These are phyloP conservation scores for Dichotomopilus funicola DNA, from an alignment of 2,329 filamentous ascomycete genomes.

Conservation along the genomic window DNA sequence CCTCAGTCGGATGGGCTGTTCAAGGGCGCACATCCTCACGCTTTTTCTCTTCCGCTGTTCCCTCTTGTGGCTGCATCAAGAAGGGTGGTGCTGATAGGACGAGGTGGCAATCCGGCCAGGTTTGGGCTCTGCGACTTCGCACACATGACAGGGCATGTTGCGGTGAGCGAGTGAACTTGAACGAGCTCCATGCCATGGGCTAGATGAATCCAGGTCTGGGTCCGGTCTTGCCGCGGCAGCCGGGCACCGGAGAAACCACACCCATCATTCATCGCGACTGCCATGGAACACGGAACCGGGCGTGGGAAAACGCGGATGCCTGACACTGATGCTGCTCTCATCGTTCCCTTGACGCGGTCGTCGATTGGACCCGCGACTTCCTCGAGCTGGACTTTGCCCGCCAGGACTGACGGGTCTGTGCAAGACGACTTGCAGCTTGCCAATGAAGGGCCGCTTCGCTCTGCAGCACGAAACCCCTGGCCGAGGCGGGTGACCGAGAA, in stretches of 20 bases:
- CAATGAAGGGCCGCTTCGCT: background rate
- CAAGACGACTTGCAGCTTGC: background rate
- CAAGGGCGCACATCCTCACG: too few relatives aligned
- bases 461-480: too few relatives aligned
- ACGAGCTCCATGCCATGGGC: background rate
- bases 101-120: conserved; percentile 2
- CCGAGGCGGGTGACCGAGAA: conserved; percentile 1
- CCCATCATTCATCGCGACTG: too few relatives aligned
- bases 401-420: background rate
- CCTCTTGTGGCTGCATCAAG: conserved; percentile 10
- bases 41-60: background rate
- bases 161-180: conserved; percentile 1
- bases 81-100: conserved; percentile 1
- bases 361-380: background rate
- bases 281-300: too few relatives aligned
- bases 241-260: background rate
- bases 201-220: too few relatives aligned
- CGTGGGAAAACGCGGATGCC: too few relatives aligned
- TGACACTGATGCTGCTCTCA: too few relatives aligned
- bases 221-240: conserved; percentile 1
- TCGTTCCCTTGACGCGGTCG: background rate
- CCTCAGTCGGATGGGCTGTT: too few relatives aligned
- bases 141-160: conserved; percentile 9
- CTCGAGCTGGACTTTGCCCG: background rate
- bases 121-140: conserved; percentile 1